phyloP scores from a whole-genome alignment of 2,329 filamentous ascomycete species.

The Capronia epimyces region DNA sequence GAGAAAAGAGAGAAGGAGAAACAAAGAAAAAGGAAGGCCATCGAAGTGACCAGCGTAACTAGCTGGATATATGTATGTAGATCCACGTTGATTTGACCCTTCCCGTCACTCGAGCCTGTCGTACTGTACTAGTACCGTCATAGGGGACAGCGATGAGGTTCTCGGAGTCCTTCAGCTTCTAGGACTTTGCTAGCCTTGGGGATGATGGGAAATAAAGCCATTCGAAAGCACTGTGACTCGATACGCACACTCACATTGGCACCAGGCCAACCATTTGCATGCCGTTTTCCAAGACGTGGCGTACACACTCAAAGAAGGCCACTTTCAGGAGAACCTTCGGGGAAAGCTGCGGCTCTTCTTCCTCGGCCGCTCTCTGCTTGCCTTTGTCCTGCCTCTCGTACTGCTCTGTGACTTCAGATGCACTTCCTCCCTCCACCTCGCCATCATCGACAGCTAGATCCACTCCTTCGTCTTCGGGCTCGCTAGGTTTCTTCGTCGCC shows the following conservation, averaged over 20 bases:
- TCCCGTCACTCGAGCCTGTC: no score
- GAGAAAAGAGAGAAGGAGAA: no score
- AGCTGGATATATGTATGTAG: no score
- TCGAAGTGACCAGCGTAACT: no score
- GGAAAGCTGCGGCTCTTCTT: constrained; percentile 72
- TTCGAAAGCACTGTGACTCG: not conserved
- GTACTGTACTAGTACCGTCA: no score
- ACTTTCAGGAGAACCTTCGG: constrained; percentile 66
- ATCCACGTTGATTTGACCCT: no score
- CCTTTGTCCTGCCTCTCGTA: constrained; percentile 75
- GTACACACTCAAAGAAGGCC: constrained; percentile 70
- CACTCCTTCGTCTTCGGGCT: no score
- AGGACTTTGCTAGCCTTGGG: no score
- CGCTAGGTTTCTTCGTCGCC: no score
- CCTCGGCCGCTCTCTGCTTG: constrained; percentile 63
- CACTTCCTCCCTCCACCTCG: not conserved
- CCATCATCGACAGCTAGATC: not conserved
- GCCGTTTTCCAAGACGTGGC: constrained; percentile 72
- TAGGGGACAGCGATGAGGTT: no score
- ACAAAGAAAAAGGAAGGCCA: no score
- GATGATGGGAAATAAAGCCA: not conserved
- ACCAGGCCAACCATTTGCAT: constrained; percentile 75
- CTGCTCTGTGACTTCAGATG: constrained; percentile 40
- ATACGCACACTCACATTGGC: constrained; percentile 55
- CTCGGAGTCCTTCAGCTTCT: no score